A percentile compares a stretch with the other conserved stretches of the same genome.
These are phyloP conservation scores for Euclidium syriacum DNA, from an alignment of 345 rosid species.

Conservation along the genomic window DNA sequence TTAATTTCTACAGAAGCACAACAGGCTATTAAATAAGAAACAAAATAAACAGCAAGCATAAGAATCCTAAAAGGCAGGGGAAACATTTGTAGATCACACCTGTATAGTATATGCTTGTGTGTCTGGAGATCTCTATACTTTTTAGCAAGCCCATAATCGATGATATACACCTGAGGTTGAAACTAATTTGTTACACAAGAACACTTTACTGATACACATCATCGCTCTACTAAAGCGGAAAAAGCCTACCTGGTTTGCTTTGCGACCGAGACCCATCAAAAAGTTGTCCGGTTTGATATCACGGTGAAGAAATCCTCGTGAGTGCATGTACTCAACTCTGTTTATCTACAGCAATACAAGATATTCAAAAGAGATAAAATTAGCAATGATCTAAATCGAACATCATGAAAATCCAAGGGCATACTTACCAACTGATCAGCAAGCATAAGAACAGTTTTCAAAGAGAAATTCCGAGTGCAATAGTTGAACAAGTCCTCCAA, in stretches of 20 bases:
- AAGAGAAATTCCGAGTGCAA: constrained; percentile 61
- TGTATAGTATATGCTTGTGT: constrained; percentile 78
- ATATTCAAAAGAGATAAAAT: not conserved
- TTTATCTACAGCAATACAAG: constrained; percentile 41
- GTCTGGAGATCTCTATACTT: constrained; percentile 85
- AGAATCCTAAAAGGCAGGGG: too few species aligned
- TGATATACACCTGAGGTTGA: constrained; percentile 53
- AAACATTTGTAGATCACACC: constrained; percentile 32
- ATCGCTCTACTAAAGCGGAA: not conserved
- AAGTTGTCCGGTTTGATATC: constrained; percentile 93
- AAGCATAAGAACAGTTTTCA: constrained; percentile 85
- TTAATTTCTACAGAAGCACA: too few species aligned
- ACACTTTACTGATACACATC: not conserved
- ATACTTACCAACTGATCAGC: constrained; percentile 81
- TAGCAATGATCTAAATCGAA: not conserved
- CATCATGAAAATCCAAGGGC: not conserved
- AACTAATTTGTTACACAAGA: not conserved
- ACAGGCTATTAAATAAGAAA: too few species aligned
- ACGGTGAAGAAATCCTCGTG: constrained; percentile 86
- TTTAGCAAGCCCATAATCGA: constrained; percentile 89
- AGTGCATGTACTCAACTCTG: constrained; percentile 89
- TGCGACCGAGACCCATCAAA: constrained; percentile 89
- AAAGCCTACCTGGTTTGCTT: constrained; percentile 72
- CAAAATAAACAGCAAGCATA: too few species aligned
- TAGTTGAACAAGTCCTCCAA: constrained; percentile 84